A percentile compares a stretch with the other conserved stretches of the same genome.
phyloP scores from a whole-genome alignment of 2,329 filamentous ascomycete species.

The Colletotrichum sp. region DNA sequence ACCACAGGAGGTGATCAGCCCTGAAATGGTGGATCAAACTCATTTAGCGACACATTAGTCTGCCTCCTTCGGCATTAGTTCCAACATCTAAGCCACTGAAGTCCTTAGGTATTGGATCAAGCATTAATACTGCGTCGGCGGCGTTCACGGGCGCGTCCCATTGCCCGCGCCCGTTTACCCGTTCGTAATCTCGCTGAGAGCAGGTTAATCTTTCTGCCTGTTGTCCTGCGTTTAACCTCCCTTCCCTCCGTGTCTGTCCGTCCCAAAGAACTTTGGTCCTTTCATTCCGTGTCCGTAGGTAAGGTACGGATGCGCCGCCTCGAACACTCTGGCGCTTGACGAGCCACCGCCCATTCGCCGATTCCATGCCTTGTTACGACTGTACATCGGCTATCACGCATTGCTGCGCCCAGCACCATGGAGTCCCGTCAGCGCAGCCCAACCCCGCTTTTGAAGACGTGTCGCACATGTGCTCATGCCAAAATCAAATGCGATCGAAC shows the following conservation, averaged over 20 bases:
- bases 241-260: constrained; percentile 5
- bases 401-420: neutral
- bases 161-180: neutral
- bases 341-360: neutral
- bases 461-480: constrained; percentile 38
- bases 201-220: neutral
- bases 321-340: neutral
- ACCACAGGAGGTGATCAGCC: neutral
- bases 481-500: constrained; percentile 39
- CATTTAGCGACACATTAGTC: neutral
- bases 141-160: neutral
- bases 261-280: neutral
- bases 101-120: neutral
- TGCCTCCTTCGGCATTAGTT: neutral
- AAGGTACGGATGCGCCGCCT: neutral
- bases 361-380: neutral
- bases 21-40: neutral
- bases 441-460: constrained; percentile 29
- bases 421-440: constrained; percentile 12
- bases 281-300: constrained; percentile 7
- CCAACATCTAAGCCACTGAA: neutral
- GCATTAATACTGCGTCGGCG: neutral
- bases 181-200: neutral
- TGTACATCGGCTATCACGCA: neutral
- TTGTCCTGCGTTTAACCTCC: neutral